A percentile compares a stretch with the other conserved stretches of the same genome.
phyloP scores from a whole-genome alignment of 2,329 filamentous ascomycete genomes.

The Xylariaceae sp. region DNA sequence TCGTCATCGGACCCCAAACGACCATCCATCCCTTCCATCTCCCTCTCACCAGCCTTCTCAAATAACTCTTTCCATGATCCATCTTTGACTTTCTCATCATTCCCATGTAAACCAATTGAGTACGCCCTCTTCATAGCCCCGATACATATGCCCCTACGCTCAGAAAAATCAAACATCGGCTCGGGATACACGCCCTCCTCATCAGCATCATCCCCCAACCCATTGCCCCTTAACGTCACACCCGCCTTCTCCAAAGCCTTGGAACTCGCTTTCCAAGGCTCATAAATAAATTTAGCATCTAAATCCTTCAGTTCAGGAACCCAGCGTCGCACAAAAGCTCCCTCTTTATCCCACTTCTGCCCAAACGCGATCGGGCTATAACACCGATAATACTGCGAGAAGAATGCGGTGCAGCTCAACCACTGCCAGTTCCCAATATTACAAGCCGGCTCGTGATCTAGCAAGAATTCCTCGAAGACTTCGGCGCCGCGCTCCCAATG shows the following conservation, averaged over 20 bases:
- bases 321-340: slow-evolving; percentile 59
- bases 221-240: slow-evolving; percentile 52
- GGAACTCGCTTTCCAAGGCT: slow-evolving; percentile 71
- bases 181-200: slow-evolving; percentile 60
- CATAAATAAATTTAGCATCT: slow-evolving; percentile 69
- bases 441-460: slow-evolving; percentile 72
- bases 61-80: slow-evolving; percentile 53
- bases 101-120: slow-evolving; percentile 58
- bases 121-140: slow-evolving; percentile 69
- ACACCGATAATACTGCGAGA: slow-evolving; percentile 65
- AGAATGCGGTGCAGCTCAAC: slow-evolving; percentile 73
- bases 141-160: slow-evolving; percentile 59
- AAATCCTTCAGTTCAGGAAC: slow-evolving; percentile 62
- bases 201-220: slow-evolving; percentile 34
- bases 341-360: slow-evolving; percentile 71
- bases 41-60: slow-evolving; percentile 34
- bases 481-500: slow-evolving; percentile 76
- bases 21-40: slow-evolving; percentile 38
- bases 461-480: slow-evolving; percentile 71
- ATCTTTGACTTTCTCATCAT: slow-evolving; percentile 57
- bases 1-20: slow-evolving; percentile 33
- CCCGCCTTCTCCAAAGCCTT: slow-evolving; percentile 66
- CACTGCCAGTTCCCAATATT: slow-evolving; percentile 78
- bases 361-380: slow-evolving; percentile 70
- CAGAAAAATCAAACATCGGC: slow-evolving; percentile 72